Conservation (phyloP, 805 yeast genomes). For the Starmerella roubikii region DNA sequence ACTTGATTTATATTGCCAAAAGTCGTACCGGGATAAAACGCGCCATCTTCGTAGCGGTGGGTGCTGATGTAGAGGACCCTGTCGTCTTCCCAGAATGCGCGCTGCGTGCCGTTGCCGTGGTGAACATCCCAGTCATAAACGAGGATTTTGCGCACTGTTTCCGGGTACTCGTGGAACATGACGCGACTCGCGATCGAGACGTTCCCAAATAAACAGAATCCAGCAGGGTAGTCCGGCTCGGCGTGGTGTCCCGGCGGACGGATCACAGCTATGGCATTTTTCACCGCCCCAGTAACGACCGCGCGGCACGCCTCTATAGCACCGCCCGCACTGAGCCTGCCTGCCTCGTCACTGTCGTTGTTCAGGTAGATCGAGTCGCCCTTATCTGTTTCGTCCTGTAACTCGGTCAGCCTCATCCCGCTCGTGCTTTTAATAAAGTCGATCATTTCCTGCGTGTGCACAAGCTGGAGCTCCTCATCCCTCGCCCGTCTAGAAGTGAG, state of each 20-base stretch:
- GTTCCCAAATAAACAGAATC: conserved; percentile 88
- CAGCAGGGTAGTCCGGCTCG: conserved; percentile 94
- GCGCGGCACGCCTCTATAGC: conserved; percentile 93
- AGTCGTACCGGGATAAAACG: conserved; percentile 84
- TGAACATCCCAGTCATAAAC: conserved; percentile 97
- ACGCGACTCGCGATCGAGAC: conserved; percentile 94
- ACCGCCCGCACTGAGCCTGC: conserved; percentile 90
- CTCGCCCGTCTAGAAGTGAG: conserved; percentile 86
- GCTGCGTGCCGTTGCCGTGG: conserved; percentile 98
- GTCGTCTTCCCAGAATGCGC: conserved; percentile 78
- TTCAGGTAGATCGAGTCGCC: conserved; percentile 94
- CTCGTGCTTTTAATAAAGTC: conserved; percentile 63
- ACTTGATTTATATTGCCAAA: conserved; percentile 69
- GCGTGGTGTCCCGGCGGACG: conserved; percentile 99
- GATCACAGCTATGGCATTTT: conserved; percentile 85
- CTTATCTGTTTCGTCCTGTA: conserved; percentile 69
- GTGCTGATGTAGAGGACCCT: conserved; percentile 80
- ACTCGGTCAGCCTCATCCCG: conserved; percentile 59
- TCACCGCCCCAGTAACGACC: conserved; percentile 82
- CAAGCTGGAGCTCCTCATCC: conserved; percentile 69
- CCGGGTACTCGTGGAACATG: conserved; percentile 71
- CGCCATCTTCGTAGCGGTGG: conserved; percentile 85
- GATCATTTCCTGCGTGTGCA: conserved; percentile 73
- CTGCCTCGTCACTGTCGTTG: conserved; percentile 76
- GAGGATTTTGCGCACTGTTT: conserved; percentile 67